Base-by-base conservation (phyloP, 345 rosid genomes). In the Murraya koenigii region DNA sequence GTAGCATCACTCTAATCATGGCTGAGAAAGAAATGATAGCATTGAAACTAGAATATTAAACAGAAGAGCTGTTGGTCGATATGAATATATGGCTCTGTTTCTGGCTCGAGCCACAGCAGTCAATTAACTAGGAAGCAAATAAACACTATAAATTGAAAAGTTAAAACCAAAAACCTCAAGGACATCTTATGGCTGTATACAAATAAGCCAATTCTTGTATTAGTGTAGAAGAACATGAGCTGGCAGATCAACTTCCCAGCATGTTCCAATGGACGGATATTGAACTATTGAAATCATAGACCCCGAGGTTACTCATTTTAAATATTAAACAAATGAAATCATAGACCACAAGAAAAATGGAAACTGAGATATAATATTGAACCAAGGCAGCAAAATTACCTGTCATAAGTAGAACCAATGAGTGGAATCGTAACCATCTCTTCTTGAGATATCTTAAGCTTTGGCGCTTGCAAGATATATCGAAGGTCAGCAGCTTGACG, bases 401-500 rank as follows among this genome's bases (percentile, higher is more conserved):
- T 93, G 88, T 90, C 95, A 69, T 93, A 95, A 35, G 89, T 87
- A 17, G 97, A 90, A 82, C 93, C 93, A 23, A 91, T 90, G 69
- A 90, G 76, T 9, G 97, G 95, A 77, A 95, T 89, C 36, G 93
- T 87, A 76, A 95, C 97, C 98, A 92, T 92, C 85, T 95, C 99
- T 79, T 95, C 98, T 65, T 90, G 90, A 62, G 94, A 83, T 33
- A 93, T 91, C 92, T 95, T 95, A 35, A 95, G 88, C 86, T 93
- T 95, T 55, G 99, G 99, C 61, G 99, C 99, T 89, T 95, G 94
- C 71, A 89, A 83, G 63, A 95, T 95, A 82, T 92, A 95, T 58
- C 94, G 87, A 73, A 95, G 98, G 6, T 93, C 89, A 33, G 97
- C 91, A 82, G 99, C 99, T 83, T 95, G 99, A 33, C 98, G 98